These are phyloP conservation scores for Citrullus amarus DNA, from an alignment of 306 rosid species.

Conservation along the genomic window DNA sequence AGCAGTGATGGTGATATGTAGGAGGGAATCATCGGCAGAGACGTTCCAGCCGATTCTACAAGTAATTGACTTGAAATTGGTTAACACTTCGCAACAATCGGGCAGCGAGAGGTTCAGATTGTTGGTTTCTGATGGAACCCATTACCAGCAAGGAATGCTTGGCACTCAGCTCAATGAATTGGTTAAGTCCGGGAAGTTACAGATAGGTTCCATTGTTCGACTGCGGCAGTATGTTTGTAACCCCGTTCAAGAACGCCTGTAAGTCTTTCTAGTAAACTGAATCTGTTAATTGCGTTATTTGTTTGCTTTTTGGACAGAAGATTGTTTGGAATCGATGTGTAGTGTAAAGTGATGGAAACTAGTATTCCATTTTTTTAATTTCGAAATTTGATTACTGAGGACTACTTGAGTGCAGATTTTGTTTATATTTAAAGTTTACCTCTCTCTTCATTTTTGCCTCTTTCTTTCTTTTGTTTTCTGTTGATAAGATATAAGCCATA, in stretches of 20 bases:
- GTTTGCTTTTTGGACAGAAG: neutral
- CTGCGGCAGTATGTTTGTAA: constrained; percentile 41
- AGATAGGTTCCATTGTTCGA: constrained; percentile 47
- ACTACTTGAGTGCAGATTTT: neutral
- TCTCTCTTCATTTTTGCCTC: neutral
- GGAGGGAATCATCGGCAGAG: constrained; percentile 17
- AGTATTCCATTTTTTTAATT: neutral
- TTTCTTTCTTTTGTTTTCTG: neutral
- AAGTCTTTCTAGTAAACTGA: neutral
- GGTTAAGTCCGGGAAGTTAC: constrained; percentile 37
- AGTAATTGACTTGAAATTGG: constrained; percentile 43
- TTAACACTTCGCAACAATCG: constrained; percentile 30
- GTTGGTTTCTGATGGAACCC: constrained; percentile 54
- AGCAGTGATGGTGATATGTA: constrained; percentile 38
- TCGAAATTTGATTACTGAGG: neutral
- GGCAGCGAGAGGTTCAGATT: constrained; percentile 46
- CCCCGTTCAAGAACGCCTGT: constrained; percentile 58
- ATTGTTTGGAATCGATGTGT: neutral
- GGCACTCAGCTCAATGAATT: constrained; percentile 48
- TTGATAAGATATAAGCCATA: neutral
- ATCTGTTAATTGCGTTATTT: neutral
- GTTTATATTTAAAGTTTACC: neutral
- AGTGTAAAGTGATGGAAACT: neutral
- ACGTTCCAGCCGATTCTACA: constrained; percentile 47
- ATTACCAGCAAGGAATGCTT: constrained; percentile 64